Base-by-base conservation (phyloP, 164 flowering plant genomes). In the grape (Vitis vinifera) region DNA sequence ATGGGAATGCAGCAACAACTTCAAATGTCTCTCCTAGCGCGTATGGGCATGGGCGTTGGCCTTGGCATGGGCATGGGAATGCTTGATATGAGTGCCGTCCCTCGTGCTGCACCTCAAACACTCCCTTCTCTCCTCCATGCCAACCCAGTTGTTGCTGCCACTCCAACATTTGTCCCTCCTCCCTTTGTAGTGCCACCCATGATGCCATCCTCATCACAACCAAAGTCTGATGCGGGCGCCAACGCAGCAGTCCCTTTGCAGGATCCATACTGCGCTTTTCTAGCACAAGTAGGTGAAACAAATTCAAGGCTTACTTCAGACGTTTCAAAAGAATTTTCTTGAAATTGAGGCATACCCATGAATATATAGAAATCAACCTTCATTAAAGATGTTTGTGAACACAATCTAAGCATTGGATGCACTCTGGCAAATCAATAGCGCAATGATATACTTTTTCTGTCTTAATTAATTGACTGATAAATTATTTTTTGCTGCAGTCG, bases 11-110 rank as follows among this genome's bases (percentile, higher is more conserved):
- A 84, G 51, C 89, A 84, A 23, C 89, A 79, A 0, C 82, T 80
- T 44, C 90, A 86, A 44, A 86, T 88, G 89, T 79, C 88, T 6
- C 72, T 81, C 13, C 58, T 89, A 51, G 83, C 90, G 8, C 75
- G 79, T 0, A 79, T 81, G 85, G 86, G 86, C 51, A 79, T 84
- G 83, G 85, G 83, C 1, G 63, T 82, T 30, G 82, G 81, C 23
- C 63, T 78, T 6, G 77, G 80, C 1, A 68, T 78, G 80, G 78
- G 86, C 5, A 70, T 80, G 79, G 83, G 83, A 7, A 71, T 78
- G 79, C 64, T 83, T 31, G 83, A 78, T 72, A 76, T 76, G 69
- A 80, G 15, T 48, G 4, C 65, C 37, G 31, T 65, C 31, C 71
- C 78, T 8, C 66, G 69, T 8, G 53, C 69, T 10, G 27, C 78